Evolutionary conservation across 129 eudicot species (phyloP).

Genomic region (carrot (Daucus carota)): DNA sequence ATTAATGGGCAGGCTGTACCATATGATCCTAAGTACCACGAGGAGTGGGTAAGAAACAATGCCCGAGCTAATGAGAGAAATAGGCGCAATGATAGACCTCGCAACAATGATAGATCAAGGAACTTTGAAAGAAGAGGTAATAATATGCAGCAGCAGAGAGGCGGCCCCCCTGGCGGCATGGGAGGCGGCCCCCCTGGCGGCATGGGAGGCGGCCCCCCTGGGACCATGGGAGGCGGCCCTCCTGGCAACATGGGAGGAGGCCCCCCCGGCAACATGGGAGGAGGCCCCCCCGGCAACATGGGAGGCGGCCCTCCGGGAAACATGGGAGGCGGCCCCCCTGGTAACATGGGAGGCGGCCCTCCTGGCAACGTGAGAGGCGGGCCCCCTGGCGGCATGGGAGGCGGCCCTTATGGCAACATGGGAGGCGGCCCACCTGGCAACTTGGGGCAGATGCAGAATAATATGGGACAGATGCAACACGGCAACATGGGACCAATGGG

Average conservation of each 20-base stretch:
- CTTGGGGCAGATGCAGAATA: too few species aligned
- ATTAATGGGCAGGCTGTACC: constrained; percentile 85
- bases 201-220: background rate
- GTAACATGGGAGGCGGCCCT: background rate
- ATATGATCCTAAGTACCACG: constrained; percentile 92
- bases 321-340: constrained; percentile 9
- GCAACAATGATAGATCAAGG: constrained; percentile 73
- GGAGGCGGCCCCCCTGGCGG: background rate
- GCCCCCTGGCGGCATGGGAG: too few species aligned
- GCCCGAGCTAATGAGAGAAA: constrained; percentile 78
- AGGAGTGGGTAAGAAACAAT: constrained; percentile 85
- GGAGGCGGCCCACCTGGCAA: background rate
- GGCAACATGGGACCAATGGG: background rate
- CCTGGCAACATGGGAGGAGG: constrained; percentile 16
- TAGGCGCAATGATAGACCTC: constrained; percentile 80
- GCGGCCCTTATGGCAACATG: background rate
- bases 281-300: constrained; percentile 14
- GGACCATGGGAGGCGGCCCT: background rate
- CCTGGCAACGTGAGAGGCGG: background rate
- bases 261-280: constrained; percentile 9
- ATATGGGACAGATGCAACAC: background rate
- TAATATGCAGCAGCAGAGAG: constrained; percentile 24
- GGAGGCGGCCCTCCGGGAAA: constrained; percentile 9
- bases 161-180: constrained; percentile 13
- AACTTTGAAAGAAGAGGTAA: constrained; percentile 76